Evolutionary conservation across 306 rosid species (phyloP), one percentile per base, ranked within the genome.

Genomic region (Lotus japonicus): DNA sequence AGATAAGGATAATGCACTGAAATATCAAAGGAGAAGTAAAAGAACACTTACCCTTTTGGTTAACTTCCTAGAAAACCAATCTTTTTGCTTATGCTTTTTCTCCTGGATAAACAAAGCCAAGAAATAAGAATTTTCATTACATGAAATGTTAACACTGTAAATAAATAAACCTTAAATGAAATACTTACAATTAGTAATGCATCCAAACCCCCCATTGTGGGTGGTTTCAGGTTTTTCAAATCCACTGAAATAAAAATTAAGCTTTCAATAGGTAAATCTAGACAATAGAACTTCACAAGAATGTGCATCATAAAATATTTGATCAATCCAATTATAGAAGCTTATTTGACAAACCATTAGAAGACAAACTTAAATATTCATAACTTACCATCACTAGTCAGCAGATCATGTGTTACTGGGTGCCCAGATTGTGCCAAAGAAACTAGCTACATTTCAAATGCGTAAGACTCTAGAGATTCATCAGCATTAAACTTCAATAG

Each of bases 51-150:
- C 94, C 80, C 82, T 87, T 80, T 85, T 88, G 0, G 87, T 70
- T 71, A 92, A 85, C 80, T 91, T 89, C 17, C 96, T 70, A 55
- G 95, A 85, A 79, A 89, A 91, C 97, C 95, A 91, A 13, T 80
- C 92, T 75, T 75, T 91, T 12, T 70, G 82, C 31, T 81, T 75
- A 68, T 65, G 76, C 61, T 80, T 84, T 63, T 75, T 87, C 79
- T 84, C 89, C 96, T 89, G 86, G 48, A 65, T 56, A 64, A 44
- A 84, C 14, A 33, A 82, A 79, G 43, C 44, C 42, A 44, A 65
- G 44, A 35, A 9, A 64, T 81, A 64, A 81, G 78, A 23, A 21
- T 33, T 17, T 68, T 42, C 50, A 12, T 12, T 53, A 21, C 26
- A 21, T 21, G 53, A 71, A 53, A 72, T 45, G 9, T 45, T 12